These are phyloP conservation scores for Sporisorium iseilematis-ciliati DNA, from an alignment of 1,284 basidiomycete genomes.

Conservation along the genomic window DNA sequence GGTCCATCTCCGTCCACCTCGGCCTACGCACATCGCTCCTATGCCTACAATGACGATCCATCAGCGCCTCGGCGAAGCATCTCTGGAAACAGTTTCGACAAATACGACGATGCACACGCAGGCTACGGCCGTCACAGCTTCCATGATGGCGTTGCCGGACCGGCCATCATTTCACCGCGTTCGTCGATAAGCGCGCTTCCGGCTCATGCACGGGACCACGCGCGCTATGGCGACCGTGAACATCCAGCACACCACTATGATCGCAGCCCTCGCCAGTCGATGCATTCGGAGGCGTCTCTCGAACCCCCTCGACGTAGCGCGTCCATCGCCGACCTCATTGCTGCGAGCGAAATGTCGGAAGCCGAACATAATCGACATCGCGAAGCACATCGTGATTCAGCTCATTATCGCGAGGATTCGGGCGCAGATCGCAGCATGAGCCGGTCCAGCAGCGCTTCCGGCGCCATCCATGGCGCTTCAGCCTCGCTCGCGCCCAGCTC, in stretches of 20 bases:
- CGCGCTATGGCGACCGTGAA: conserved; percentile 17
- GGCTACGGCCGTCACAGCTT: conserved; percentile 13
- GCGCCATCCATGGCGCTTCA: conserved; percentile 19
- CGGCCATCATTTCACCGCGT: conserved; percentile 21
- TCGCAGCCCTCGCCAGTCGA: conserved; percentile 19
- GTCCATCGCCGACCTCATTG: conserved; percentile 47
- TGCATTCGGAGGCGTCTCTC: conserved; percentile 17
- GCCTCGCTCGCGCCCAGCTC: conserved; percentile 12
- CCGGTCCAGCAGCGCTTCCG: conserved; percentile 45
- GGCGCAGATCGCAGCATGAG: conserved; percentile 39
- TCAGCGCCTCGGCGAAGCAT: conserved; percentile 9
- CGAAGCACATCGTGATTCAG: conserved; percentile 11
- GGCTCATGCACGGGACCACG: conserved; percentile 3
- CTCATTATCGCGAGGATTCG: conserved; percentile 24
- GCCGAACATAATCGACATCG: conserved; percentile 37
- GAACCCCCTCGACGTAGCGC: conserved; percentile 35
- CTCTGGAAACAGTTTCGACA: conserved; percentile 21
- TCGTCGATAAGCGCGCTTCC: conserved; percentile 17
- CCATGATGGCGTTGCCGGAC: conserved; percentile 7
- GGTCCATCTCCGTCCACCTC: conserved; percentile 27
- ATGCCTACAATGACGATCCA: conserved; percentile 9
- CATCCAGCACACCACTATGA: conserved; percentile 20
- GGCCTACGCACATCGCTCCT: conserved; percentile 7
- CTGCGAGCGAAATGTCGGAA: conserved; percentile 47
- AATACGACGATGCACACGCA: conserved; percentile 10